phyloP scores from a whole-genome alignment of 441 rosid genomes.

The Syzygium malaccense region DNA sequence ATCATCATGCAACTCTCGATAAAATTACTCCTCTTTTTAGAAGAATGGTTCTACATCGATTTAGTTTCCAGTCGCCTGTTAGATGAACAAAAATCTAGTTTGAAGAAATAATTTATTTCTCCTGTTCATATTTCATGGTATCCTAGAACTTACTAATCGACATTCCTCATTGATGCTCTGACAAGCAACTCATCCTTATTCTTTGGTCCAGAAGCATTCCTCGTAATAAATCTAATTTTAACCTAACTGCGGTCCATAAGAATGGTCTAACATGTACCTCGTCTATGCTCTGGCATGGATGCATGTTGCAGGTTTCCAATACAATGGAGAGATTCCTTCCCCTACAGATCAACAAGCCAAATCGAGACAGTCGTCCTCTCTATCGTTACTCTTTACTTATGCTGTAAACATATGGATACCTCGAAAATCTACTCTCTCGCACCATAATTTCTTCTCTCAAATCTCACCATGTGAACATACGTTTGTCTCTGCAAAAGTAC shows the following conservation, averaged over 20 bases:
- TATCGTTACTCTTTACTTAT: not conserved
- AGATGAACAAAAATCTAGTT: too few relatives aligned
- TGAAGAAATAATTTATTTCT: too few relatives aligned
- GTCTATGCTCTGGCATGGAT: not conserved
- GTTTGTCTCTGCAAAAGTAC: not conserved
- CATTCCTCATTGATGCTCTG: too few relatives aligned
- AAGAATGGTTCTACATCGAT: too few relatives aligned
- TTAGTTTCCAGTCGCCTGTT: too few relatives aligned
- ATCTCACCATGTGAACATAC: not conserved
- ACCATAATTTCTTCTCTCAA: not conserved
- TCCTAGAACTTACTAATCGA: too few relatives aligned
- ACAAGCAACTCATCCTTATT: too few relatives aligned
- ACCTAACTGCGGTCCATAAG: not conserved
- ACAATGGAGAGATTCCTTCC: not conserved
- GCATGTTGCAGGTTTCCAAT: not conserved
- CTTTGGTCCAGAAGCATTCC: too few relatives aligned
- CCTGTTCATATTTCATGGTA: too few relatives aligned
- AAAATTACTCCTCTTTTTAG: too few relatives aligned
- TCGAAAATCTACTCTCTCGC: not conserved
- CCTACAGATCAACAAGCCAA: not conserved
- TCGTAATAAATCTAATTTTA: too few relatives aligned
- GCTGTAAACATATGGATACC: not conserved
- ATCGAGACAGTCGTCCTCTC: not conserved
- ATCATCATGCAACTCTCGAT: too few relatives aligned
- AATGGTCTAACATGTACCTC: not conserved